These are phyloP conservation scores for Aspergillus sclerotiicarbonarius DNA, from an alignment of 495 filamentous ascomycete genomes.

Conservation along the genomic window DNA sequence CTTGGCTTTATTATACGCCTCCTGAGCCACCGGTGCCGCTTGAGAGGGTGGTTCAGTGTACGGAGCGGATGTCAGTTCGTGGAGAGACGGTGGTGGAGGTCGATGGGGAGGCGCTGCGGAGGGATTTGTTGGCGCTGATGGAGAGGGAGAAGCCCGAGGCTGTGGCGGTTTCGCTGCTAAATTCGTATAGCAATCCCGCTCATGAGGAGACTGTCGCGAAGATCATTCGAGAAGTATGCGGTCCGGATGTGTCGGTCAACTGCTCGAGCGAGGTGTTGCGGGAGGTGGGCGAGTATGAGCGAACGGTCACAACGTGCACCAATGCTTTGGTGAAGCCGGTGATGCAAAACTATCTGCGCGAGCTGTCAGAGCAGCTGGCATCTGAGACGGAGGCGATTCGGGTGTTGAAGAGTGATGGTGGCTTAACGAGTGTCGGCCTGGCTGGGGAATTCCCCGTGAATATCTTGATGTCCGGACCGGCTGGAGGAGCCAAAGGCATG, in stretches of 20 bases:
- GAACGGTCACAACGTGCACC: slow-evolving; percentile 50
- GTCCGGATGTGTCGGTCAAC: slow-evolving; percentile 36
- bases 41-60: slow-evolving; percentile 48
- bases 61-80: slow-evolving; percentile 44
- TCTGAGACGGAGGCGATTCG: slow-evolving; percentile 42
- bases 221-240: slow-evolving; percentile 36
- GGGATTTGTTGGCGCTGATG: slow-evolving; percentile 26
- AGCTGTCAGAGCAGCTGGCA: slow-evolving; percentile 34
- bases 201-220: slow-evolving; percentile 41
- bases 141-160: slow-evolving; percentile 39
- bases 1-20: slow-evolving; percentile 47
- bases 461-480: slow-evolving; percentile 50
- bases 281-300: slow-evolving; percentile 52
- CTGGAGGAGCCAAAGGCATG: slow-evolving; percentile 47
- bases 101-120: slow-evolving; percentile 35
- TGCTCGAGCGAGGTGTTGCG: slow-evolving; percentile 46
- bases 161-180: slow-evolving; percentile 47
- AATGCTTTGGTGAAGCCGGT: slow-evolving; percentile 52
- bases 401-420: slow-evolving; percentile 51
- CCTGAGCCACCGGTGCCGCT: slow-evolving; percentile 50
- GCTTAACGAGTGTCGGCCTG: slow-evolving; percentile 42
- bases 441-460: slow-evolving; percentile 47
- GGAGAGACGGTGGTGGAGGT: slow-evolving; percentile 40
- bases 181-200: slow-evolving; percentile 43
- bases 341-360: slow-evolving; percentile 43